Evolutionary conservation across 1,139 yeast species (phyloP), one percentile per base, ranked within the genome.

Genomic region (Candida anutae): DNA sequence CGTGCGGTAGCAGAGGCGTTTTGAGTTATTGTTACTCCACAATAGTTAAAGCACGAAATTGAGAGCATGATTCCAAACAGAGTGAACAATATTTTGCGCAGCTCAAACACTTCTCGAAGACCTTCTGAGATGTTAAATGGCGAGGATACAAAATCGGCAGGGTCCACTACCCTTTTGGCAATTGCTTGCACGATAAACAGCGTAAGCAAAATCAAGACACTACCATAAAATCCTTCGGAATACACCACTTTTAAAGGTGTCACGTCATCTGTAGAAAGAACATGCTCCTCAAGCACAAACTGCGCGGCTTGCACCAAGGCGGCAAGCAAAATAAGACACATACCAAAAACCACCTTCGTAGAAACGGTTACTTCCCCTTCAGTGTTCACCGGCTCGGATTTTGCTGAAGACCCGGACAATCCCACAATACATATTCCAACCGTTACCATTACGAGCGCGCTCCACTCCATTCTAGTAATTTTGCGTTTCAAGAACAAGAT

Each of bases 241-340:
- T 82, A 84, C 5, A 82, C 94, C 35, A 82, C 61, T 38, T 69
- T 69, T 39, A 80, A 49, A 1, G 94, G 88, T 8, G 66, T 65
- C 28, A 82, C 59, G 11, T 72, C 59, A 42, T 70, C 65, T 35
- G 58, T 58, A 16, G 64, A 55, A 35, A 83, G 55, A 27, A 82
- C 65, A 42, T 76, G 77, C 45, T 83, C 94, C 47, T 83, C 94
- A 23, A 76, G 61, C 5, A 82, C 93, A 51, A 81, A 83, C 47
- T 83, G 94, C 15, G 76, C 53, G 0, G 94, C 90, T 29, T 79
- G 77, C 37, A 79, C 66, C 6, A 76, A 46, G 41, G 77, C 84
- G 5, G 82, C 94, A 16, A 69, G 36, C 10, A 80, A 52, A 31
- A 83, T 69, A 26, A 82, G 50, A 0, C 51, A 24, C 31, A 82